Conservation (phyloP, 257 asterid genomes). For the Perilla frutescens region DNA sequence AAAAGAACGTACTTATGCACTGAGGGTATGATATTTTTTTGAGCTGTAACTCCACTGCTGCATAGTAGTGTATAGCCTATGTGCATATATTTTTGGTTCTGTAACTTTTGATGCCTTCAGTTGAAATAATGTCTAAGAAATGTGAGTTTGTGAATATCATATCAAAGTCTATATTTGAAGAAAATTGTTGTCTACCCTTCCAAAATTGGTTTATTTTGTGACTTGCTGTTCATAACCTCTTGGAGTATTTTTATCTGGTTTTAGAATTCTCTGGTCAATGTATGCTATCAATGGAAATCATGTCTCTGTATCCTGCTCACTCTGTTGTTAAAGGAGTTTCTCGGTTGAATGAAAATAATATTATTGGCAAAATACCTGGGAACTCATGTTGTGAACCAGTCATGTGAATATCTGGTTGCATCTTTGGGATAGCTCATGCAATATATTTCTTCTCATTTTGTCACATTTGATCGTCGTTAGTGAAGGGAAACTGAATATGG, state of each 20-base stretch:
- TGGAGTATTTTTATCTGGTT: constrained; percentile 1
- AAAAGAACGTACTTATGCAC: constrained; percentile 67
- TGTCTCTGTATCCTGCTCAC: constrained; percentile 18
- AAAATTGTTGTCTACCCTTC: not conserved
- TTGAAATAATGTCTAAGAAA: not conserved
- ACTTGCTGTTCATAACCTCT: not conserved
- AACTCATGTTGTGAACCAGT: not conserved
- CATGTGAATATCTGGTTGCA: constrained; percentile 25
- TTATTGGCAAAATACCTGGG: not conserved
- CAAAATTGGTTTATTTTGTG: constrained; percentile 7
- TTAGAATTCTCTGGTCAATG: not conserved
- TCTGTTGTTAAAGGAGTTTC: constrained; percentile 14
- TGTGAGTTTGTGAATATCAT: constrained; percentile 8
- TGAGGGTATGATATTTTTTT: constrained; percentile 61
- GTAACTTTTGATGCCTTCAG: constrained; percentile 1
- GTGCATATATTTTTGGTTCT: constrained; percentile 5
- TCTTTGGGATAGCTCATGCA: not conserved
- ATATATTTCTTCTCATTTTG: not conserved
- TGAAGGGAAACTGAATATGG: not conserved
- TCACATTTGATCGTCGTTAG: constrained; percentile 1
- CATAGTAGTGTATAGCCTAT: not conserved
- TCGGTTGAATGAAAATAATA: not conserved
- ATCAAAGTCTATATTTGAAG: not conserved
- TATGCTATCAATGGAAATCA: constrained; percentile 12
- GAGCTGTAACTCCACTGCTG: constrained; percentile 10